Percentiles rank a stretch among this genome's conserved stretches.
These are phyloP conservation scores for Sugiyamaella boreocaroliniensis DNA, from an alignment of 805 yeast species.

Conservation along the genomic window DNA sequence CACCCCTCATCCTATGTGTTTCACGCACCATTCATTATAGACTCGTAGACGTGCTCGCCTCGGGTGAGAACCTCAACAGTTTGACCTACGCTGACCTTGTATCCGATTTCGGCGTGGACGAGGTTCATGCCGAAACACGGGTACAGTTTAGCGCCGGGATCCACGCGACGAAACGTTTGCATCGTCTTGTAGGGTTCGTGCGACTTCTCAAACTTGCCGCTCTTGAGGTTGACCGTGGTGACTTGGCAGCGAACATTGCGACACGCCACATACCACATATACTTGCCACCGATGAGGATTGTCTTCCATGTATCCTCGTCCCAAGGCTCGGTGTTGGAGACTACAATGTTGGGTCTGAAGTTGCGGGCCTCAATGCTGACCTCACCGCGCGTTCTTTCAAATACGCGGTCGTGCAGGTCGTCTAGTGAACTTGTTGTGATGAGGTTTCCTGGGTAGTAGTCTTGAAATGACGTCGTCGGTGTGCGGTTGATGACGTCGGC, in stretches of 20 bases:
- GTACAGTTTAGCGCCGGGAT: conserved; percentile 21
- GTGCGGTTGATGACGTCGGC: conserved; percentile 12
- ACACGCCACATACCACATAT: conserved; percentile 24
- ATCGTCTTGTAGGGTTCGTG: conserved; percentile 28
- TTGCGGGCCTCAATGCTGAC: conserved; percentile 20
- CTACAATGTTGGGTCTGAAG: conserved; percentile 30
- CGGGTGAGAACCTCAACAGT: conserved; percentile 18
- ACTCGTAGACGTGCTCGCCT: conserved; percentile 16
- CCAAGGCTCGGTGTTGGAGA: conserved; percentile 27
- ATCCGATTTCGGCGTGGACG: conserved; percentile 20
- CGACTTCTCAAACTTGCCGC: conserved; percentile 20
- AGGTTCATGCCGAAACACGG: conserved; percentile 30
- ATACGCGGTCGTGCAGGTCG: conserved; percentile 22
- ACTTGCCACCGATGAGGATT: conserved; percentile 18
- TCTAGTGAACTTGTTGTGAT: conserved; percentile 24
- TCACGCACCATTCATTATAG: conserved; percentile 1
- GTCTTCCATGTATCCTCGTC: conserved; percentile 31
- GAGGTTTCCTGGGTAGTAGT: conserved; percentile 28
- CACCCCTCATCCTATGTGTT: no score
- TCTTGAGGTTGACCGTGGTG: conserved; percentile 26
- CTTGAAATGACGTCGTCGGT: conserved; percentile 25
- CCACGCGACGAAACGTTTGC: conserved; percentile 27
- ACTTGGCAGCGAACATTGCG: conserved; percentile 29
- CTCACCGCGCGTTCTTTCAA: conserved; percentile 15
- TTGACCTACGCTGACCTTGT: conserved; percentile 25